phyloP scores from a whole-genome alignment of 2,329 filamentous ascomycete genomes.

The Colletotrichum sojae region DNA sequence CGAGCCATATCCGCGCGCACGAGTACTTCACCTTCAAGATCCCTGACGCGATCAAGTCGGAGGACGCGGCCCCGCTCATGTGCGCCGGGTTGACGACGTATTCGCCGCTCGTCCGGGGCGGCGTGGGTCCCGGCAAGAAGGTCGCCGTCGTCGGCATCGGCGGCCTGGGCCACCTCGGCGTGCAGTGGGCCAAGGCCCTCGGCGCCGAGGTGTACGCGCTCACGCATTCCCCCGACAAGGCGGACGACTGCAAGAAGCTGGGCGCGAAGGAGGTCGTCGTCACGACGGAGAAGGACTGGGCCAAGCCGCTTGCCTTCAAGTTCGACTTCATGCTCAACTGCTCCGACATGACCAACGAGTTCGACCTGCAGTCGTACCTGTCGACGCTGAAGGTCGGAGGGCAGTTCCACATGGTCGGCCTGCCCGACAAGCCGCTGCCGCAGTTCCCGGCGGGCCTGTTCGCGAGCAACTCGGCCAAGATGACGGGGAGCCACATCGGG shows the following conservation, averaged over 20 bases:
- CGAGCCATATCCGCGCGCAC: constrained; percentile 64
- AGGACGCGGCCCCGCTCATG: constrained; percentile 76
- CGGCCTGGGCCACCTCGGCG: constrained; percentile 80
- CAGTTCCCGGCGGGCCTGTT: constrained; percentile 58
- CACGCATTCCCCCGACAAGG: constrained; percentile 72
- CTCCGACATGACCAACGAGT: constrained; percentile 65
- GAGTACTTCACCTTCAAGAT: constrained; percentile 74
- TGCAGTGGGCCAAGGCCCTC: constrained; percentile 80
- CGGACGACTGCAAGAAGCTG: constrained; percentile 71
- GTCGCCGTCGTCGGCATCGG: constrained; percentile 82
- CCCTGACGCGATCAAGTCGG: constrained; percentile 64
- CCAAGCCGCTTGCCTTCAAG: constrained; percentile 63
- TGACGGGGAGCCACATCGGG: constrained; percentile 70
- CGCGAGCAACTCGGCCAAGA: constrained; percentile 54
- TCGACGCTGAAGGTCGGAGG: constrained; percentile 66
- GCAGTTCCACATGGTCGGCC: constrained; percentile 70
- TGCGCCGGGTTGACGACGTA: constrained; percentile 85
- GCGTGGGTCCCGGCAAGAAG: constrained; percentile 77
- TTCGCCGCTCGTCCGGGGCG: constrained; percentile 76
- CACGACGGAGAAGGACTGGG: constrained; percentile 68
- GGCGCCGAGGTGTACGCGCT: constrained; percentile 77
- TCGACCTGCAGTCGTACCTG: constrained; percentile 68
- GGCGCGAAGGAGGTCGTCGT: constrained; percentile 71
- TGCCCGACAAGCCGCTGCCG: constrained; percentile 66
- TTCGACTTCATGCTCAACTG: constrained; percentile 68